Conservation (phyloP, 805 yeast genomes). For the Barnettozyma wickerhamii region DNA sequence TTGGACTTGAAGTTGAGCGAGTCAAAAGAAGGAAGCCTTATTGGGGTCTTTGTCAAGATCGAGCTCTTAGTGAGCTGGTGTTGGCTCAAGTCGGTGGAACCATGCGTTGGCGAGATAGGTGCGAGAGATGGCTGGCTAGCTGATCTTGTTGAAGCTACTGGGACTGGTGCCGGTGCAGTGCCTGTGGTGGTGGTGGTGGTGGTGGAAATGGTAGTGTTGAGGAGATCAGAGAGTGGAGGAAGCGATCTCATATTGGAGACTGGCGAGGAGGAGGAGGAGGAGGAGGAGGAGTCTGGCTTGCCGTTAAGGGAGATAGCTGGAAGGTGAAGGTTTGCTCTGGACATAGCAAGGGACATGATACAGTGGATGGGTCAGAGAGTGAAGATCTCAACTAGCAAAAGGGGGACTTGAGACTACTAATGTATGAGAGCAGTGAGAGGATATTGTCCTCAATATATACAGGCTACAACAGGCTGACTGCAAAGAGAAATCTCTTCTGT, state of each 20-base stretch:
- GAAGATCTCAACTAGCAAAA: not conserved
- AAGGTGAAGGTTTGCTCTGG: constrained; percentile 2
- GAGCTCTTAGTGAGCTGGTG: constrained; percentile 3
- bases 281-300: not conserved
- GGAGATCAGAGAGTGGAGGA: not conserved
- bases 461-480: not conserved
- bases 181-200: too few relatives aligned
- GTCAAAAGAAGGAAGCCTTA: constrained; percentile 26
- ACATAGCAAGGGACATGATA: constrained; percentile 4
- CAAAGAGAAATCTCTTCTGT: not conserved
- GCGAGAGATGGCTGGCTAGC: not conserved
- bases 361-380: not conserved
- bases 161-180: not conserved
- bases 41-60: constrained; percentile 17
- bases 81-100: constrained; percentile 8
- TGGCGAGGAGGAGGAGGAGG: not conserved
- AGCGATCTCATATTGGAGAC: not conserved
- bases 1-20: constrained; percentile 18
- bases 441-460: constrained; percentile 1
- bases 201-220: not conserved
- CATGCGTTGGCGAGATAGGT: constrained; percentile 14
- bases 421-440: not conserved
- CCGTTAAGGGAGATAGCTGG: not conserved
- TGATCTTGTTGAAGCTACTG: not conserved
- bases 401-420: not conserved